These are phyloP conservation scores for Suhomyces taliae DNA, from an alignment of 1,139 yeast species.

Conservation along the genomic window DNA sequence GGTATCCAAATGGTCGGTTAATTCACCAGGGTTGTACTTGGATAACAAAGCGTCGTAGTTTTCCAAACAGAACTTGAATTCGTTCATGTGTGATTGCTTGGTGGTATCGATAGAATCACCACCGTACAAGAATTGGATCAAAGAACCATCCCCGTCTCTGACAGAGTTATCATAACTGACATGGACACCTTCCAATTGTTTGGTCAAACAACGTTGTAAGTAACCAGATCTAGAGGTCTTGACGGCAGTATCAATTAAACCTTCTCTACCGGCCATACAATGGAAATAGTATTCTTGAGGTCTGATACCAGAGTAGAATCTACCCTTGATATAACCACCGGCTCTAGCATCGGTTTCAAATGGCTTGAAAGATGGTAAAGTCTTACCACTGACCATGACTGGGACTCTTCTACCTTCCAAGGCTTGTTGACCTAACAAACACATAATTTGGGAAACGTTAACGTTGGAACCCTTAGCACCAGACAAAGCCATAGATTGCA, in stretches of 20 bases:
- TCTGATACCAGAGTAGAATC: slow-evolving; percentile 96
- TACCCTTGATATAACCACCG: slow-evolving; percentile 96
- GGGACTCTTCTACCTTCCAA: slow-evolving; percentile 99
- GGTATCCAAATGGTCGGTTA: slow-evolving; percentile 74
- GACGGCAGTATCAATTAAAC: slow-evolving; percentile 98
- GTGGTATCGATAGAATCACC: slow-evolving; percentile 96
- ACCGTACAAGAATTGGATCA: slow-evolving; percentile 94
- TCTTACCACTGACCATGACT: slow-evolving; percentile 97
- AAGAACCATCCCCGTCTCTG: slow-evolving; percentile 92
- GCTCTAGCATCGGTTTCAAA: slow-evolving; percentile 97
- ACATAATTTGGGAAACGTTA: slow-evolving; percentile 98
- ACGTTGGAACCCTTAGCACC: slow-evolving; percentile 99
- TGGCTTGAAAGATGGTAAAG: slow-evolving; percentile 94
- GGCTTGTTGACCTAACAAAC: slow-evolving; percentile 98
- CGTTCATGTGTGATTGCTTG: slow-evolving; percentile 90
- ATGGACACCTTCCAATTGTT: slow-evolving; percentile 97
- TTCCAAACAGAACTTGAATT: slow-evolving; percentile 89
- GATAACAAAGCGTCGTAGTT: slow-evolving; percentile 84
- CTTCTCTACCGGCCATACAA: slow-evolving; percentile 99
- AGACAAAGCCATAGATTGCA: slow-evolving; percentile 99
- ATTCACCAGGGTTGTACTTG: slow-evolving; percentile 83
- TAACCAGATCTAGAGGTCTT: slow-evolving; percentile 98
- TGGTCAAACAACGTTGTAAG: slow-evolving; percentile 96
- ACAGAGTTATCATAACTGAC: slow-evolving; percentile 93
- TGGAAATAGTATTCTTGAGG: slow-evolving; percentile 99